Evolutionary conservation across 2,329 filamentous ascomycete genomes (phyloP), one percentile per base, ranked within the genome.

Genomic region (Coniella lustricola): DNA sequence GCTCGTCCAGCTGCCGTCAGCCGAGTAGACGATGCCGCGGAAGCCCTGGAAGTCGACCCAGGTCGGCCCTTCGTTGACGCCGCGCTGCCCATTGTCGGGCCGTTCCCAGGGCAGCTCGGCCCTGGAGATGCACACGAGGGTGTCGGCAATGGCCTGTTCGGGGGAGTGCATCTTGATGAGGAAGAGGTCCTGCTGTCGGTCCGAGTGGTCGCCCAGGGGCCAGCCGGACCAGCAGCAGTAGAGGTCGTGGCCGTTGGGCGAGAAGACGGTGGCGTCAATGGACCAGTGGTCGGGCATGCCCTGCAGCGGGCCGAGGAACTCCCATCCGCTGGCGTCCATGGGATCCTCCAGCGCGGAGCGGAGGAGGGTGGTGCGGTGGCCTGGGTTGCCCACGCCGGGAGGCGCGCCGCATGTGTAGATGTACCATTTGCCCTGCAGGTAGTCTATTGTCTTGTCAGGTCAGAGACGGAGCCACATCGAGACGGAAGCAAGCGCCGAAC

Each of bases 281-380:
- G 52, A 16, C 54, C 54, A 54, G n/a, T 54, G 50, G 41, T 56
- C 50, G 3, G 54, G 52, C 54, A 53, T 54, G n/a, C 54, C 54
- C 4, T 43, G 35, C 7, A 56, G 39, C 4, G 52, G 52, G 3
- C 54, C 54, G 3, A 56, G 52, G n/a, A 56, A 53, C 21, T 48
- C n/a, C 54, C 54, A 56, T 1, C 48, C 54, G 13, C 32, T 49
- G 45, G 46, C 47, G 29, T 20, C 52, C 54, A 49, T 45, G n/a
- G 47, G 47, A 21, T 49, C 47, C 2, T 40, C 7, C 2, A 39
- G 33, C 8, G 41, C 14, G 10, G 47, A 49, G 9, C 34, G 44
- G 7, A 49, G 29, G 4, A 44, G 35, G 9, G 44, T 36, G 16
- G 47, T 49, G 25, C 47, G 47, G 33, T 49, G 47, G 1, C 47